A percentile compares a stretch with the other conserved stretches of the same genome.
These are phyloP conservation scores for Lasiodiplodia hormozganensis DNA, from an alignment of 2,329 filamentous ascomycete genomes.

Conservation along the genomic window DNA sequence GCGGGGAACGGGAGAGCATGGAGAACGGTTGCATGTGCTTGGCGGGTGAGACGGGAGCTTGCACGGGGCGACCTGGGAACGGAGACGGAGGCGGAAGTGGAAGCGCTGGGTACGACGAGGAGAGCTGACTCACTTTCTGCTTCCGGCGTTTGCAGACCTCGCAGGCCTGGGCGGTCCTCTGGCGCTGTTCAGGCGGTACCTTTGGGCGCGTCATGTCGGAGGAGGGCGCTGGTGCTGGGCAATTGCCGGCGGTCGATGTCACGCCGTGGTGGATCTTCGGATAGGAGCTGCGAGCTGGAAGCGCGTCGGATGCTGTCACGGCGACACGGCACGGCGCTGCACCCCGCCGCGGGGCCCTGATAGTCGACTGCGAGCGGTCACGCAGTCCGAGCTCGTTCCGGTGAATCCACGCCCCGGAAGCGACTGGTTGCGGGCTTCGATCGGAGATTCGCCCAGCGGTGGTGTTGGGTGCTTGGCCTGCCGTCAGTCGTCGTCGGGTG, in stretches of 20 bases:
- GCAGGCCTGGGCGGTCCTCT: slow-evolving; percentile 69
- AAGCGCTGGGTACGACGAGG: not conserved
- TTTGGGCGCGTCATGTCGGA: slow-evolving; percentile 59
- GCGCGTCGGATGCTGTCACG: slow-evolving; percentile 25
- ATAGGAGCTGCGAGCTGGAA: slow-evolving; percentile 11
- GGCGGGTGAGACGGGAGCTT: slow-evolving; percentile 10
- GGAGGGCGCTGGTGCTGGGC: slow-evolving; percentile 13
- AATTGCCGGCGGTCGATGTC: slow-evolving; percentile 24
- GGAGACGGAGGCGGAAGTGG: slow-evolving; percentile 19
- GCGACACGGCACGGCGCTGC: slow-evolving; percentile 8
- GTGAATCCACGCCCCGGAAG: not conserved
- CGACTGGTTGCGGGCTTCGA: not conserved
- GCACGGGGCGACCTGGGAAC: not conserved
- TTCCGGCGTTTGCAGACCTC: slow-evolving; percentile 71
- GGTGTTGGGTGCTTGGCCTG: not conserved
- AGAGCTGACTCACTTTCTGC: slow-evolving; percentile 61
- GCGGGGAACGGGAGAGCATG: not conserved
- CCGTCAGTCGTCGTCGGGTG: slow-evolving; percentile 3
- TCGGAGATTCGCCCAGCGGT: not conserved
- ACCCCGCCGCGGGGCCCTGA: slow-evolving; percentile 17
- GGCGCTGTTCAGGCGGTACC: slow-evolving; percentile 65
- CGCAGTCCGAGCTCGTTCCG: not conserved
- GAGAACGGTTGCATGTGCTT: not conserved
- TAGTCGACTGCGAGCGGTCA: not conserved
- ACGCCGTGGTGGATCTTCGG: slow-evolving; percentile 25